A percentile compares a stretch with the other conserved stretches of the same genome.
These are phyloP conservation scores for Porcisia hertigi DNA, from an alignment of 208 protist genomes.

Conservation along the genomic window DNA sequence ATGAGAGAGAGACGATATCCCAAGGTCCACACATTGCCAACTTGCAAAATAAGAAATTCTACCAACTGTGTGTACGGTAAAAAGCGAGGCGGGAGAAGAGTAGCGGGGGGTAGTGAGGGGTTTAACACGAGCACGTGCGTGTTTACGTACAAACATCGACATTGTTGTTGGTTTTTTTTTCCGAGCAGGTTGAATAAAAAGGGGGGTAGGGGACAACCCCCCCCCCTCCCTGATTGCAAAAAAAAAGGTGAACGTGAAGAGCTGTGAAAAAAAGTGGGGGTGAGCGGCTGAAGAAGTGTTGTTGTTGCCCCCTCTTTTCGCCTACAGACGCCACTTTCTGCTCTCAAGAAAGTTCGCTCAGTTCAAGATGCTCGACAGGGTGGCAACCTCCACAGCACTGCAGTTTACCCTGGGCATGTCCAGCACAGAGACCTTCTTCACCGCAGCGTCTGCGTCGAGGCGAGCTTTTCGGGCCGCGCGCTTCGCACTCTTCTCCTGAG, in stretches of 20 bases:
- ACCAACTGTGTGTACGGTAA: too few relatives aligned
- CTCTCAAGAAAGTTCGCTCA: not conserved
- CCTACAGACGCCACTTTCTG: not conserved
- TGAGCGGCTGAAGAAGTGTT: not conserved
- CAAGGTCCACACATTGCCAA: too few relatives aligned
- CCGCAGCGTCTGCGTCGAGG: conserved; percentile 45
- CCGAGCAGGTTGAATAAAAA: not conserved
- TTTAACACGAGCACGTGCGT: not conserved
- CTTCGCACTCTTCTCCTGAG: conserved; percentile 61
- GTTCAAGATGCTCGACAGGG: conserved; percentile 64
- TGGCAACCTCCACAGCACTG: conserved; percentile 54
- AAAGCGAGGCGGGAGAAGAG: not conserved
- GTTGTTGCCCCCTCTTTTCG: not conserved
- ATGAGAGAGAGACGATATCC: not conserved
- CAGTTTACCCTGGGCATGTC: conserved; percentile 14
- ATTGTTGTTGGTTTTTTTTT: not conserved
- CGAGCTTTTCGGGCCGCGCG: conserved; percentile 39
- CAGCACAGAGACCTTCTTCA: conserved; percentile 26
- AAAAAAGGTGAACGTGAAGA: not conserved
- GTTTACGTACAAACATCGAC: not conserved
- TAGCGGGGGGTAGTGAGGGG: not conserved
- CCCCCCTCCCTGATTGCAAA: too few relatives aligned
- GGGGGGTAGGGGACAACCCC: too few relatives aligned
- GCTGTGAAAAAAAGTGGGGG: not conserved
- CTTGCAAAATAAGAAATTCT: too few relatives aligned